Evolutionary conservation across 1,139 yeast species (phyloP), one percentile per base, ranked within the genome.

Genomic region (Diutina neorugosa): DNA sequence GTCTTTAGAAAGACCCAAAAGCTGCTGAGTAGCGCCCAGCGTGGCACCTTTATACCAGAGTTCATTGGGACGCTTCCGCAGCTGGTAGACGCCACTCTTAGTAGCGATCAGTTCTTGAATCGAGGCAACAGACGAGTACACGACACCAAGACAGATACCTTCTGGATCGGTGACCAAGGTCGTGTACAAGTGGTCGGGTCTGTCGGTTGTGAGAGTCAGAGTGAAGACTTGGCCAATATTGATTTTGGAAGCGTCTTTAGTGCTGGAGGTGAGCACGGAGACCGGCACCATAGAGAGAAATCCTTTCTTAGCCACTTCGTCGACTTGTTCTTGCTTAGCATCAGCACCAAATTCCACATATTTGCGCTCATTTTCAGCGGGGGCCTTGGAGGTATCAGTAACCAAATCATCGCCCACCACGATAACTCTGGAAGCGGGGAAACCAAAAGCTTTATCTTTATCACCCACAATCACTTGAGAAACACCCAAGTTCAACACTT

Each of bases 11-110:
- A 93, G 66, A 49, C 74, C 69, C 27, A 86, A 61, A 53, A 93
- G 74, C 59, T 74, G 75, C 69, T 93, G 98, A 1, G 96, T 88
- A 52, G 96, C 96, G 11, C 98, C 98, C 40, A 96, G 86, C 4
- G 96, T 87, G 55, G 86, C 86, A 43, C 98, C 99, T 68, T 93
- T 93, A 68, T 86, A 87, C 98, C 99, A 93, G 56, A 93, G 76
- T 55, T 73, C 78, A 23, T 94, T 89, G 56, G 85, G 84, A 59
- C 89, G 80, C 59, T 84, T 83, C 61, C 98, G 84, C 5, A 96
- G 89, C 68, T 87, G 97, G 69, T 93, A 93, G 8, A 93, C 96
- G 53, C 99, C 99, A 14, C 87, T 82, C 52, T 81, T 79, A 44
- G 88, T 86, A 56, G 81, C 80, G 59, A 93, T 78, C 4, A 98